Conservation (phyloP, 805 yeast genomes). For the Monosporozyma unispora region DNA sequence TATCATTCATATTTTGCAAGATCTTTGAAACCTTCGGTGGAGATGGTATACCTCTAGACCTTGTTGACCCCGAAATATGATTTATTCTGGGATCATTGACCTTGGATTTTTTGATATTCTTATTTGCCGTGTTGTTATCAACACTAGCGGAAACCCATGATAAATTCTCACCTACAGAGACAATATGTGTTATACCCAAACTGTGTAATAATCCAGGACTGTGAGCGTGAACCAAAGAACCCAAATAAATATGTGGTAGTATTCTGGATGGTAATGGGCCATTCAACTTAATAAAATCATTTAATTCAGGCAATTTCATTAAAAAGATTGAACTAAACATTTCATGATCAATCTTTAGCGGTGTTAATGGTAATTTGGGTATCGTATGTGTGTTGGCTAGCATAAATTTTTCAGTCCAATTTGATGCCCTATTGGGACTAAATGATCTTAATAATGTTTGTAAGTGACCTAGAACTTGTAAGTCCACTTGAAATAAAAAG, state of each 20-base stretch:
- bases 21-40: conserved; percentile 5
- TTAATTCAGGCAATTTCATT: conserved; percentile 18
- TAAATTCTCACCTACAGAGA: conserved; percentile 78
- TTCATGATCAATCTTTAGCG: conserved; percentile 22
- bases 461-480: conserved; percentile 51
- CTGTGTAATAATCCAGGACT: conserved; percentile 51
- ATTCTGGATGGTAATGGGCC: conserved; percentile 79
- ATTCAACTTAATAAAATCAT: conserved; percentile 32
- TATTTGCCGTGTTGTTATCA: background rate
- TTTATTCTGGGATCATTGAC: background rate
- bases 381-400: background rate
- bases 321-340: conserved; percentile 31
- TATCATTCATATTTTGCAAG: background rate
- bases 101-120: background rate
- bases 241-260: conserved; percentile 75
- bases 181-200: conserved; percentile 63
- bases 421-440: conserved; percentile 41
- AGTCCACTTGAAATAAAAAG: conserved; percentile 73
- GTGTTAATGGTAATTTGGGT: conserved; percentile 3
- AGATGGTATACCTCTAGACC: conserved; percentile 14
- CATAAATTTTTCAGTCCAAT: background rate
- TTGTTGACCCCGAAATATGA: conserved; percentile 2
- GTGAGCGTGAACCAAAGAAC: conserved; percentile 76
- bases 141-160: conserved; percentile 40
- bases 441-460: conserved; percentile 51